Conservation (phyloP, 768 basidiomycete species). For the Leccinum aurantiacum region DNA sequence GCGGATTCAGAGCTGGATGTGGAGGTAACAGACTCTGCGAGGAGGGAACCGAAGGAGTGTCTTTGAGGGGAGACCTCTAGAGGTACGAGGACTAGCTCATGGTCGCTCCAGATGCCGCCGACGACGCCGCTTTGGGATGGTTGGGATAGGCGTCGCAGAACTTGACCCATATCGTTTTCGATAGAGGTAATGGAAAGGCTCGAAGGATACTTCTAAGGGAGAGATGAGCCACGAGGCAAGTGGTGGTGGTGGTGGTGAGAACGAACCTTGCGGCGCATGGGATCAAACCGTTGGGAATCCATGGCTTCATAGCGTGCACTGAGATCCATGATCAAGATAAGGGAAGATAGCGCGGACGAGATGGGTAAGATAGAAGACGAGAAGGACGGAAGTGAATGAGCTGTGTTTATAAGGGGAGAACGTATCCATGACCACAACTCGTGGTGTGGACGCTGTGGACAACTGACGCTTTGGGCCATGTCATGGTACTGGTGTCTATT, state of each 20-base stretch:
- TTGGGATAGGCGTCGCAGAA: conserved; percentile 24
- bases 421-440: conserved; percentile 27
- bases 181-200: conserved; percentile 11
- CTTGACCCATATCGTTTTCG: conserved; percentile 29
- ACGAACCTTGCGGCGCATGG: conserved; percentile 31
- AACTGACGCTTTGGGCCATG: conserved; percentile 23
- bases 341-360: conserved; percentile 28
- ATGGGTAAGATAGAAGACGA: conserved; percentile 27
- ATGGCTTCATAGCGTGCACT: conserved; percentile 28
- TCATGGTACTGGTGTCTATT: conserved; percentile 15
- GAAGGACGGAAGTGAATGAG: conserved; percentile 30
- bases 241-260: conserved; percentile 11
- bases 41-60: conserved; percentile 17
- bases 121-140: conserved; percentile 22
- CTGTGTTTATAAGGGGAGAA: conserved; percentile 23
- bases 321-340: conserved; percentile 30
- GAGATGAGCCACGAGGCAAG: conserved; percentile 23
- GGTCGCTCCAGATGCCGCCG: conserved; percentile 36
- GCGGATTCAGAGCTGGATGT: conserved; percentile 10
- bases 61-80: conserved; percentile 24
- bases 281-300: conserved; percentile 36
- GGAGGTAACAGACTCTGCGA: conserved; percentile 18
- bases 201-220: conserved; percentile 22
- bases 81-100: conserved; percentile 35
- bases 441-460: conserved; percentile 25